A percentile compares a stretch with the other conserved stretches of the same genome.
phyloP scores from a whole-genome alignment of 139 green algal species.

The Medakamo hakoo region DNA sequence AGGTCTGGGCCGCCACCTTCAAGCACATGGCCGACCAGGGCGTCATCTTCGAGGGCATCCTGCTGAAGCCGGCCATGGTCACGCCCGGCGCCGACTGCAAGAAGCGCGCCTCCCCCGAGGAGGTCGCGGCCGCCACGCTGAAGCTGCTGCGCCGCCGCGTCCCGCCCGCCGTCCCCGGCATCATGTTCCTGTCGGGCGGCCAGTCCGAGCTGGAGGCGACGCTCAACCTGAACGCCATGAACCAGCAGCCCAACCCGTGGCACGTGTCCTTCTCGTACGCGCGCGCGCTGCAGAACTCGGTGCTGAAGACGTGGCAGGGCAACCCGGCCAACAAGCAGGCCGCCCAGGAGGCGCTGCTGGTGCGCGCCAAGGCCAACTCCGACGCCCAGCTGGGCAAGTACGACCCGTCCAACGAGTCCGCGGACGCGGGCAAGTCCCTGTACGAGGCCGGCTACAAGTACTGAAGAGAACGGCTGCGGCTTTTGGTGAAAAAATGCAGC shows the following conservation, averaged over 20 bases:
- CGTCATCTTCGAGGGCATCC: conserved; percentile 98
- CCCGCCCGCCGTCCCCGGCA: conserved; percentile 91
- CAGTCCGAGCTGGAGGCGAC: conserved; percentile 98
- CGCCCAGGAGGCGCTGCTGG: conserved; percentile 81
- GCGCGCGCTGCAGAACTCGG: conserved; percentile 79
- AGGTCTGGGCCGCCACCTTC: conserved; percentile 93
- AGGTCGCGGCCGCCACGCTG: conserved; percentile 86
- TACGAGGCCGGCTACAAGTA: conserved; percentile 94
- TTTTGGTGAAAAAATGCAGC: too few species aligned
- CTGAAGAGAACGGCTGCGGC: too few species aligned
- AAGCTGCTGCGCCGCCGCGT: conserved; percentile 89
- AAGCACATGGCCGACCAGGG: conserved; percentile 93
- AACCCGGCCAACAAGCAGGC: conserved; percentile 71
- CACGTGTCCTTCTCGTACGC: conserved; percentile 99
- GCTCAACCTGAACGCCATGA: conserved; percentile 99
- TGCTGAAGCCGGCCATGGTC: conserved; percentile 99
- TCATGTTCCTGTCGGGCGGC: conserved; percentile 99
- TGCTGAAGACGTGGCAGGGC: conserved; percentile 77
- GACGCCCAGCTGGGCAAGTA: conserved; percentile 94
- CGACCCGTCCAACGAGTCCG: conserved; percentile 25
- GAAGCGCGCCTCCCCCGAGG: conserved; percentile 49
- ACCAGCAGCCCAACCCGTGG: conserved; percentile 98
- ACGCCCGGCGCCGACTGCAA: conserved; percentile 88
- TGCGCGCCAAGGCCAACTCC: conserved; percentile 88
- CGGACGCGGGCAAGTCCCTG: conserved; percentile 23